Base-by-base conservation (phyloP, 768 basidiomycete species). In the Asterophora parasitica region DNA sequence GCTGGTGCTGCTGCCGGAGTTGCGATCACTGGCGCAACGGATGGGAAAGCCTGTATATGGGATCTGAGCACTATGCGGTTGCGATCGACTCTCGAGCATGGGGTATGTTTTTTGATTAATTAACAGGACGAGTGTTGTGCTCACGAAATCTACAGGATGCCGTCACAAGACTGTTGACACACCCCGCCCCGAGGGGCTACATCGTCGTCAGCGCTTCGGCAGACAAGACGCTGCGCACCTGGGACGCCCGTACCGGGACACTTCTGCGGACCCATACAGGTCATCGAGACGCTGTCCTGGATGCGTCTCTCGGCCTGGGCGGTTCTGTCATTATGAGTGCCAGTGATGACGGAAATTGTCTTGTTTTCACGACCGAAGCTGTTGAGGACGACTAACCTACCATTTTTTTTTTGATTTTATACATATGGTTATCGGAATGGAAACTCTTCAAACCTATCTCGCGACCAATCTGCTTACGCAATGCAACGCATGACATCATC, bases 31-130 rank as follows among this genome's bases (percentile, higher is more conserved):
- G 94, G 89, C 9, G 92, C 81, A 4, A 97, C 95, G 4, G 96
- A 99, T 60, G 92, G 93, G 0, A 94, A 92, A 61, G 87, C 83
- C 13, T 92, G 88, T 57, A 83, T 97, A 28, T 99, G 95, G 93
- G 96, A 99, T 68, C 74, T 94, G 35, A 77, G 77, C 42, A 94
- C 91, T 19, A 90, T 90, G 76, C 77, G 88, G 52, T 63, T 93
- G 43, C 78, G 96, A 47, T 77, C 85, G 13, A 92, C 88, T 11
- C 69, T 96, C 5, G 73, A 85, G 52, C 94, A 98, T 59, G 72
- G 83, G 65, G 94, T 94, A 52, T 43, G 71, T 12, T 10, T 8
- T 34, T 40, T 44, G 36, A 28, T 40, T 30, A 41, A 34, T 44
- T 36, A 20, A 36, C 19, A 19, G 26, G 9, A 16, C 3, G 13